Base-by-base conservation (phyloP, 805 yeast genomes). In the Torulaspora gathmanii region DNA sequence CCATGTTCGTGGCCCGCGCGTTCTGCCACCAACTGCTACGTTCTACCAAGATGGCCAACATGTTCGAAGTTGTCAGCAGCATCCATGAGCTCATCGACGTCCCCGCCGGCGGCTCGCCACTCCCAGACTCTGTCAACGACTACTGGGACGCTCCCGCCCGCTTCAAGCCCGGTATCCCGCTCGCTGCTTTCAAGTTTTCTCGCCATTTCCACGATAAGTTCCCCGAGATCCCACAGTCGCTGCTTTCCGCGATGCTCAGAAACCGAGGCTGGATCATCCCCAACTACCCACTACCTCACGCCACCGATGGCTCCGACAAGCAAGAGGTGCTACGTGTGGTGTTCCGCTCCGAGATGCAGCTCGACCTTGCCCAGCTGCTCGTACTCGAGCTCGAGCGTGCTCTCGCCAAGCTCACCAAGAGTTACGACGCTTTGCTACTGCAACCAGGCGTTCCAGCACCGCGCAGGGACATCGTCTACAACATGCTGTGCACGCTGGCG, bases 261-360 rank as follows among this genome's bases (percentile, higher is more conserved):
- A 78, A 75, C 62, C 79, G 80, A 56, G 95, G 95, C 11, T 89
- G 85, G 79, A 90, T 90, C 63, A 74, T 89, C 52, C 95, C 96
- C 53, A 88, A 89, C 71, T 89, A 89, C 67, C 86, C 84, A 49
- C 73, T 89, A 55, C 95, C 96, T 23, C 70, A 74, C 15, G 56
- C 66, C 2, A 52, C 58, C 4, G 66, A 61, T 45, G 57, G 63
- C 27, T 80, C 82, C 36, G 74, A 72, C 44, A 71, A 75, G 45
- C 63, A 64, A 37, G 95, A 90, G 67, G 84, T 88, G 47, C 72
- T 89, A 51, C 78, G 97, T 59, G 86, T 90, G 20, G 96, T 89
- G 11, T 88, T 86, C 42, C 77, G 95, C 57, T 76, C 75, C 53
- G 80, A 83, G 44, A 69, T 89, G 62, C 74, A 84, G 35, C 46